Evolutionary conservation across 2,329 filamentous ascomycete genomes (phyloP).

Genomic region (Talaromyces sp.): DNA sequence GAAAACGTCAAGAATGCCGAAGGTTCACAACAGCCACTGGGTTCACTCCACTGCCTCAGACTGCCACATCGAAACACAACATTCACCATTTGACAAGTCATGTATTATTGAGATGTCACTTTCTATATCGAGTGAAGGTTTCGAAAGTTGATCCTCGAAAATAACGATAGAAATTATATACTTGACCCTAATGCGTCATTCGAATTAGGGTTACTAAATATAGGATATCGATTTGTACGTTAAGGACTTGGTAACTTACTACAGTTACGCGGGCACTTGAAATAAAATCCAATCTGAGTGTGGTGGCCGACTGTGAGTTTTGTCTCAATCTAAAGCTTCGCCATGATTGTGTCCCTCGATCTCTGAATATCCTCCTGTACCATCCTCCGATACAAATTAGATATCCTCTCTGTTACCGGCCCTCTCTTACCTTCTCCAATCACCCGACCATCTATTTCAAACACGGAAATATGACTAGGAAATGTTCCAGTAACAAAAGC

Average conservation of each 20-base stretch:
- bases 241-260: too few species aligned
- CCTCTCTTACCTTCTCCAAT: constrained; percentile 5
- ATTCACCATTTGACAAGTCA: too few species aligned
- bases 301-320: too few species aligned
- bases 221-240: too few species aligned
- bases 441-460: constrained; percentile 1
- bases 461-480: not conserved
- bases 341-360: not conserved
- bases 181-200: not conserved
- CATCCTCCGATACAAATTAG: not conserved
- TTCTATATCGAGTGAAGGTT: not conserved
- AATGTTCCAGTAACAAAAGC: constrained; percentile 3
- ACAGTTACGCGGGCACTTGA: too few species aligned
- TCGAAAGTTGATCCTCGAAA: not conserved
- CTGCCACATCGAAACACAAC: too few species aligned
- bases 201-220: not conserved
- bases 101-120: not conserved
- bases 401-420: not conserved
- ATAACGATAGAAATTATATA: not conserved
- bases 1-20: not conserved
- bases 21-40: not conserved
- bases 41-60: not conserved
- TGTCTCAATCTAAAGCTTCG: not conserved
- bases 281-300: too few species aligned
- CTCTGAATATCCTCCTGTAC: not conserved